Conservation (phyloP, 495 filamentous ascomycete species). For the Parathielavia hyrcaniae region DNA sequence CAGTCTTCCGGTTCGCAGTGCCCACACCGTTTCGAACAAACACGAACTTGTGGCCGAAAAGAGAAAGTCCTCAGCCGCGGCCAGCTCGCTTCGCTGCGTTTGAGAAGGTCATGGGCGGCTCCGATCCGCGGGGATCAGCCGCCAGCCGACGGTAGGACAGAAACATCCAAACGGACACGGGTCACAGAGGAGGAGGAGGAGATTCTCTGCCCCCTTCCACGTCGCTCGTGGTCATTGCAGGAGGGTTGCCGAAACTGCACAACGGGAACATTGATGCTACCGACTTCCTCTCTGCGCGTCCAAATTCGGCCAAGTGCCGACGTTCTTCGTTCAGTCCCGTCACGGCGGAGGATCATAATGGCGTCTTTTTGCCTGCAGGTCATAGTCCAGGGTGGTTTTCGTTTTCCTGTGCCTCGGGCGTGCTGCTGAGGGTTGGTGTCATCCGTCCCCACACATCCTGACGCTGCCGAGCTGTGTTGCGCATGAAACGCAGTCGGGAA, state of each 20-base stretch:
- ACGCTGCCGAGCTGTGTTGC: not conserved
- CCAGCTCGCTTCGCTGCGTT: conserved; percentile 9
- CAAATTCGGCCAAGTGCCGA: conserved; percentile 18
- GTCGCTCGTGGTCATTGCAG: conserved; percentile 3
- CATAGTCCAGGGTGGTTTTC: not conserved
- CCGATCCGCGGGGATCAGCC: conserved; percentile 3
- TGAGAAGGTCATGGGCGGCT: not conserved
- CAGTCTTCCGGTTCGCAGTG: not conserved
- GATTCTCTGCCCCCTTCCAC: not conserved
- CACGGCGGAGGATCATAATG: not conserved
- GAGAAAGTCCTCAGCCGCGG: conserved; percentile 7
- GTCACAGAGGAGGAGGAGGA: not conserved
- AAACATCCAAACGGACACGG: not conserved
- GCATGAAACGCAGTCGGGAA: conserved; percentile 8
- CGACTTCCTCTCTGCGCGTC: not conserved
- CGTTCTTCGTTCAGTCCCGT: not conserved
- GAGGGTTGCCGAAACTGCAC: not conserved
- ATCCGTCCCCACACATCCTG: conserved; percentile 13
- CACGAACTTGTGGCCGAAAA: not conserved
- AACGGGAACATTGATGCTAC: conserved; percentile 14
- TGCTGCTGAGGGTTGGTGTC: conserved; percentile 2
- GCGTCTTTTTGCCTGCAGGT: conserved; percentile 3
- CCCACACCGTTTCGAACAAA: not conserved
- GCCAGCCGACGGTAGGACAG: conserved; percentile 1
- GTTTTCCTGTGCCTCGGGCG: conserved; percentile 9